Evolutionary conservation across 768 basidiomycete genomes (phyloP).

Genomic region (Chalciporus chontae): DNA sequence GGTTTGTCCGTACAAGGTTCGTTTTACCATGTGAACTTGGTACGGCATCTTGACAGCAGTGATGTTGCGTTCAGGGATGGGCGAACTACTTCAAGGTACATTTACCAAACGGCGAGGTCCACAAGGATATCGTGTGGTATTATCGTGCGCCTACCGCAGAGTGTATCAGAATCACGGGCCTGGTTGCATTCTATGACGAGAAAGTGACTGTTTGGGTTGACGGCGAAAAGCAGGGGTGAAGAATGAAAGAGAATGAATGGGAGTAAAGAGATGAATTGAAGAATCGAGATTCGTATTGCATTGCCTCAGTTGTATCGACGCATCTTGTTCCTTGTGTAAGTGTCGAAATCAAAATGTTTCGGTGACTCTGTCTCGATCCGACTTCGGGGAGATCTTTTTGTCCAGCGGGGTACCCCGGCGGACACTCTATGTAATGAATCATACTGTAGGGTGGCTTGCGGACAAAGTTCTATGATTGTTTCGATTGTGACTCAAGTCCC

Average conservation of each 20-base stretch:
- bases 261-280: background rate
- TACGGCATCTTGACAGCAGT: background rate
- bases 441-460: slow-evolving; percentile 17
- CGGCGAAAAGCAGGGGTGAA: slow-evolving; percentile 46
- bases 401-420: no score
- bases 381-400: no score
- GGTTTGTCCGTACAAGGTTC: slow-evolving; percentile 64
- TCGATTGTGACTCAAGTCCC: background rate
- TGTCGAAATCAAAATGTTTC: background rate
- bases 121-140: slow-evolving; percentile 60
- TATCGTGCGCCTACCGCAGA: slow-evolving; percentile 54
- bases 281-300: background rate
- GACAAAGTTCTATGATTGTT: slow-evolving; percentile 7
- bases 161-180: slow-evolving; percentile 47
- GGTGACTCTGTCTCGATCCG: background rate
- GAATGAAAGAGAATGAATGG: background rate
- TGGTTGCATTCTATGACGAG: slow-evolving; percentile 62
- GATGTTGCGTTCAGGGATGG: slow-evolving; percentile 41
- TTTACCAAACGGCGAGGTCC: slow-evolving; percentile 39
- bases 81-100: slow-evolving; percentile 56
- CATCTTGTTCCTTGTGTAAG: background rate
- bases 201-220: slow-evolving; percentile 66
- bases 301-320: background rate
- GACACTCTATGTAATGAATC: no score
- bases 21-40: background rate